Base-by-base conservation (phyloP, 2,329 filamentous ascomycete genomes). In the Trichophyton verrucosum region DNA sequence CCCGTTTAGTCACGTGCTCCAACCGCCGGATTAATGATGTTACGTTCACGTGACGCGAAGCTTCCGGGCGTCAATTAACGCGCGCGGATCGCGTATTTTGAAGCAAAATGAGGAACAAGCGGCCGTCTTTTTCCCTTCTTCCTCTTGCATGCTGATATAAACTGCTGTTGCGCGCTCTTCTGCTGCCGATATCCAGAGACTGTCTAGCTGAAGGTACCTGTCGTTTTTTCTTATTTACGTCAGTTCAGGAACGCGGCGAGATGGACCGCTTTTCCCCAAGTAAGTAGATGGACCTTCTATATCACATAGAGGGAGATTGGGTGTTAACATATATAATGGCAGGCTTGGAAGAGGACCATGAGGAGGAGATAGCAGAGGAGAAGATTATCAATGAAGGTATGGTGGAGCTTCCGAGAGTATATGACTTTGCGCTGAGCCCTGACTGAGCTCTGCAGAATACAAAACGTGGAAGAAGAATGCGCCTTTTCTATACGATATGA, bases 401-500 rank as follows among this genome's bases (percentile, higher is more conserved):
- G 27, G 38, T 42, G 15, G 47, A 33, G 17, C n/a, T 36, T 51
- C 47, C 15, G 22, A 24, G 38, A 13, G 9, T 8, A 13, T 55
- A 7, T 22, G n/a, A n/a, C 15, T 22, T 40, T 46, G 17, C 44
- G 20, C 44, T 22, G 44, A 47, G 40, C 40, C 1, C 44, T 47
- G 20, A 47, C 20, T 2, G 44, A 11, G 3, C 20, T 47, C 8
- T 30, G 11, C 68, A 91, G 94, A 99, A 74, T 99, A 99, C 83
- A 99, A 99, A 75, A 96, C 92, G 66, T 99, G 94, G 94, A 99
- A 99, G 82, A 99, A 99, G 81, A 99, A 99, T 76, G 90, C 89
- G 66, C 91, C 94, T 2, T 97, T 97, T 72, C 87, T 99, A 68
- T 99, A 99, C 75, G 94, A 99, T 74, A 89, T 96, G 85, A 94